phyloP scores from a whole-genome alignment of 495 filamentous ascomycete genomes.

The Apiosordaria backusii region DNA sequence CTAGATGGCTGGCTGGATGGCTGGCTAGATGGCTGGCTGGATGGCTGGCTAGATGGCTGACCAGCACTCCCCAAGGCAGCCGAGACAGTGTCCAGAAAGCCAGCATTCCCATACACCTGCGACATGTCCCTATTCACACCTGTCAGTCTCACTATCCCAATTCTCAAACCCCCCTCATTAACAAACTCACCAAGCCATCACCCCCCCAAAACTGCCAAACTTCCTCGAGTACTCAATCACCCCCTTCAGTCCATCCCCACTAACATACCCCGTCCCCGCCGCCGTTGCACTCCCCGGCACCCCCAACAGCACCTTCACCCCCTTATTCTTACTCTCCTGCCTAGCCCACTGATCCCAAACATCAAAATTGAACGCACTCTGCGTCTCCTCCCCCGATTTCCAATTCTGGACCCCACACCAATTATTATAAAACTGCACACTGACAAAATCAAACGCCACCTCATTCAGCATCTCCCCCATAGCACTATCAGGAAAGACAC shows the following conservation, averaged over 20 bases:
- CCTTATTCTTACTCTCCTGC: conserved; percentile 54
- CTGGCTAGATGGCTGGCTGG: neutral
- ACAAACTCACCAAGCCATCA: conserved; percentile 56
- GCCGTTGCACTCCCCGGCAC: conserved; percentile 58
- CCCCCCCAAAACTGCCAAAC: conserved; percentile 61
- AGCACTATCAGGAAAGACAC: conserved; percentile 60
- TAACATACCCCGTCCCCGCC: conserved; percentile 58
- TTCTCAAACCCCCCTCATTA: neutral
- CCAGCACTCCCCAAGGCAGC: conserved; percentile 22
- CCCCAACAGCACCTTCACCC: conserved; percentile 64
- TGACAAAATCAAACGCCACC: conserved; percentile 60
- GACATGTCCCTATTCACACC: conserved; percentile 50
- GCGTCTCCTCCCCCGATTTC: conserved; percentile 39
- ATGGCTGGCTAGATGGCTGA: neutral
- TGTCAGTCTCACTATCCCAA: neutral
- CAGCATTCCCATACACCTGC: conserved; percentile 56
- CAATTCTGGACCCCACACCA: conserved; percentile 60
- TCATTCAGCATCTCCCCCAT: conserved; percentile 55
- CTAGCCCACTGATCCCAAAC: conserved; percentile 72
- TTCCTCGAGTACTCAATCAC: conserved; percentile 51
- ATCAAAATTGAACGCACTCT: conserved; percentile 63
- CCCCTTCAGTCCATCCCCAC: conserved; percentile 40
- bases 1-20: neutral
- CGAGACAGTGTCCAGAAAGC: conserved; percentile 50
- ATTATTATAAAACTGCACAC: conserved; percentile 68